Evolutionary conservation across 2,329 filamentous ascomycete species (phyloP).

Genomic region (Chrysoporthe cubensis): DNA sequence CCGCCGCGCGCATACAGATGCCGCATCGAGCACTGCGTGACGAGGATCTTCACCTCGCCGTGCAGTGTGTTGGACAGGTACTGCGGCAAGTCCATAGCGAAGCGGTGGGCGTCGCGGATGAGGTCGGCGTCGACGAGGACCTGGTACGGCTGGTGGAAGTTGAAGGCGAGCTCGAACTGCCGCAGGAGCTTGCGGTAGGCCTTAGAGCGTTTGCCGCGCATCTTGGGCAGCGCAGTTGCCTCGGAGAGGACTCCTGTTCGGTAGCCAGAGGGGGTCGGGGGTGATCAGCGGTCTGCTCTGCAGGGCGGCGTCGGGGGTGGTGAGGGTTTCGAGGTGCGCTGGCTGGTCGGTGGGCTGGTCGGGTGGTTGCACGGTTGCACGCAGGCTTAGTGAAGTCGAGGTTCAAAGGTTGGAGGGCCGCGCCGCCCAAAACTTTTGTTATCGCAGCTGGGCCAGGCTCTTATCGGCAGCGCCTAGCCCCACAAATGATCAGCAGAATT

Average conservation of each 20-base stretch:
- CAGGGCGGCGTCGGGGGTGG: background rate
- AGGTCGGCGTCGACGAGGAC: slow-evolving; percentile 87
- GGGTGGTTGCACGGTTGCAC: background rate
- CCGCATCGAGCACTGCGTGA: slow-evolving; percentile 70
- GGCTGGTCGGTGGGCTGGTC: background rate
- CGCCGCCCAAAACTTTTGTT: slow-evolving; percentile 6
- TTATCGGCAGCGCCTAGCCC: background rate
- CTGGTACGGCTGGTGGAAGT: slow-evolving; percentile 94
- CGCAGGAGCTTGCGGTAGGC: slow-evolving; percentile 84
- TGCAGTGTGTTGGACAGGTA: slow-evolving; percentile 47
- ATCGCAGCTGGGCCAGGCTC: background rate
- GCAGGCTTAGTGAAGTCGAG: background rate
- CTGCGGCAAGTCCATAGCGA: slow-evolving; percentile 79
- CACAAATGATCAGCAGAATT: background rate
- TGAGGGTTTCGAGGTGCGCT: background rate
- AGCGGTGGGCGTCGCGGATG: slow-evolving; percentile 77
- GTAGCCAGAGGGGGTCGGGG: background rate
- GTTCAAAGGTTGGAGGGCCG: background rate
- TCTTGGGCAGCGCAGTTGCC: slow-evolving; percentile 33
- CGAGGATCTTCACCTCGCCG: slow-evolving; percentile 79
- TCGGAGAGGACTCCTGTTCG: background rate
- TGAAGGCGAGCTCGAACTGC: slow-evolving; percentile 84
- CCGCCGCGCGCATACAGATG: slow-evolving; percentile 69
- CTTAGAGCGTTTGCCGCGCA: slow-evolving; percentile 58
- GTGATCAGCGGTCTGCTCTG: background rate